These are phyloP conservation scores for Xerocomus amazonicus DNA, from an alignment of 1,284 basidiomycete genomes.

Conservation along the genomic window DNA sequence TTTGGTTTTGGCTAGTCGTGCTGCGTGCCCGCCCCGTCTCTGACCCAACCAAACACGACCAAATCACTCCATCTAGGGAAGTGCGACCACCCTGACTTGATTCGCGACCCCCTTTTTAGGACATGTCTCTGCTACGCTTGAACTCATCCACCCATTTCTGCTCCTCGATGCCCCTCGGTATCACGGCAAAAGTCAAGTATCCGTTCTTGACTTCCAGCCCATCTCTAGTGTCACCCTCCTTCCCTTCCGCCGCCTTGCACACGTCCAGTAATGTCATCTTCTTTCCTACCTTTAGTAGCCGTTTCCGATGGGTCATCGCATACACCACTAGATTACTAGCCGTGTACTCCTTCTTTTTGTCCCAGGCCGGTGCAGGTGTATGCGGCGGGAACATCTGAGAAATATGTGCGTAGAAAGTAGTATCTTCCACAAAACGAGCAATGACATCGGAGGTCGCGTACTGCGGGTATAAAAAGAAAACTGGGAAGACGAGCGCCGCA, in stretches of 20 bases:
- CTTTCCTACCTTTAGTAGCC: slow-evolving; percentile 86
- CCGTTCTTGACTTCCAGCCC: slow-evolving; percentile 87
- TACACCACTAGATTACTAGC: slow-evolving; percentile 73
- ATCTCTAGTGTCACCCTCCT: slow-evolving; percentile 62
- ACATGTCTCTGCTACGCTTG: slow-evolving; percentile 55
- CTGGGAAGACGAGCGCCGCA: slow-evolving; percentile 74
- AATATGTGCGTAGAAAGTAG: slow-evolving; percentile 79
- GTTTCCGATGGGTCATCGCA: slow-evolving; percentile 71
- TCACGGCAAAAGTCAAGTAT: slow-evolving; percentile 79
- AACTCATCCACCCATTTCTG: slow-evolving; percentile 87
- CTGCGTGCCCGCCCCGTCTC: slow-evolving; percentile 7
- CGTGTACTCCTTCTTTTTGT: slow-evolving; percentile 70
- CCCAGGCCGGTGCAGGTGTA: slow-evolving; percentile 71
- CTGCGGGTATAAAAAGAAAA: slow-evolving; percentile 92
- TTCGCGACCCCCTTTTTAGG: slow-evolving; percentile 10
- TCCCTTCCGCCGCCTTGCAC: slow-evolving; percentile 57
- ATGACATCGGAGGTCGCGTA: slow-evolving; percentile 87
- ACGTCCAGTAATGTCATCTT: slow-evolving; percentile 83
- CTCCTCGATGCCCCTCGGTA: slow-evolving; percentile 82
- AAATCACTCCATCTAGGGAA: slow-evolving; percentile 22
- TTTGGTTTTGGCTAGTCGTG: slow-evolving; percentile 16
- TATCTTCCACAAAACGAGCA: slow-evolving; percentile 81
- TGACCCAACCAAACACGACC: slow-evolving; percentile 31
- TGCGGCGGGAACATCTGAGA: slow-evolving; percentile 77
- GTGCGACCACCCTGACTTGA: background rate